Base-by-base conservation (phyloP, 2,329 filamentous ascomycete genomes). In the Mycosphaerella sp. region DNA sequence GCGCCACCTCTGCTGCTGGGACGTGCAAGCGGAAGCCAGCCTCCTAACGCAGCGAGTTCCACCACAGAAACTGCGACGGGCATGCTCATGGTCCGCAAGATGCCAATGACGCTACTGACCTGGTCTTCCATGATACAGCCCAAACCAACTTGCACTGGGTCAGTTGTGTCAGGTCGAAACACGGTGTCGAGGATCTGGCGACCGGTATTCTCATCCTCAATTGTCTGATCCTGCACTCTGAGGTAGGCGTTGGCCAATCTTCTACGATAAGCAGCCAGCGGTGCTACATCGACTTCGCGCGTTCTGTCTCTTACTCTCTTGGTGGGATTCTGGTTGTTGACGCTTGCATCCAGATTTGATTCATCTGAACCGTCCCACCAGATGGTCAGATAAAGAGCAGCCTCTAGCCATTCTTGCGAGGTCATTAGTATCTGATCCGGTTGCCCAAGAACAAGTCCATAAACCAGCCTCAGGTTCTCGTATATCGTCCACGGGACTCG, bases 401-500 rank as follows among this genome's bases (percentile, higher is more conserved):
- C 90, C 72, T 97, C 91, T 45, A 91, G 82, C 91, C 91, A 97
- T 68, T 96, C 90, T 63, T 91, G 84, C 1, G 89, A 81, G 40
- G 83, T 81, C 41, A 83, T 79, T 54, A 94, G 74, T 46, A 96
- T 87, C 16, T 89, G 83, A 32, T 84, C 79, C 8, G 82, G 77
- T 57, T 86, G 81, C 32, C 91, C 90, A 4, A 93, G 77, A 1
- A 94, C 72, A 54, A 95, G 84, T 30, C 84, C 84, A 66, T 95
- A 96, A 5, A 96, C 72, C 10, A 82, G 82, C 59, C 85, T 81
- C 47, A 97, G 73, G 59, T 86, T 89, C 65, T 95, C 85, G 66
- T 95, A 96, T 25, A 97, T 82, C 18, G 86, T 82, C 87, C 87
- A 95, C 0, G 90, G 91, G 30, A 96, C 85, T 60, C 85, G 84